Evolutionary conservation across 2,329 filamentous ascomycete species (phyloP).

Genomic region (Cladosporium austrohemisphaericum): DNA sequence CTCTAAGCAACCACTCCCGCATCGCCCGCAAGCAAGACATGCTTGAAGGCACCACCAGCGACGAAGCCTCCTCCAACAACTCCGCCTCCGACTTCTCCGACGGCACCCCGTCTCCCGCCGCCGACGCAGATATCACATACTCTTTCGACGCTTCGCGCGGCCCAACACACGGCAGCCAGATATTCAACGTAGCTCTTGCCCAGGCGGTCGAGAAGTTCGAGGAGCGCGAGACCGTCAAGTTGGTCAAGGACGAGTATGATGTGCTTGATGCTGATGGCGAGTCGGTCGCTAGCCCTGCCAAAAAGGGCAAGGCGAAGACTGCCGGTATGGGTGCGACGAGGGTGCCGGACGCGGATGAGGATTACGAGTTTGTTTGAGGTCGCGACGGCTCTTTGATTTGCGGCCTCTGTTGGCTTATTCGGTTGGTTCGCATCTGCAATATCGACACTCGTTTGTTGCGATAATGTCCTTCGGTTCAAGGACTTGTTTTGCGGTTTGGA

Average conservation of each 20-base stretch:
- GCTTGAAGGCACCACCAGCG: slow-evolving; percentile 31
- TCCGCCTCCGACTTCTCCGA: slow-evolving; percentile 39
- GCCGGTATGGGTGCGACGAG: slow-evolving; percentile 26
- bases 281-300: slow-evolving; percentile 29
- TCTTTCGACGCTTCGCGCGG: slow-evolving; percentile 51
- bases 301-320: slow-evolving; percentile 33
- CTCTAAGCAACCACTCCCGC: slow-evolving; percentile 10
- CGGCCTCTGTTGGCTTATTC: background rate
- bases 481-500: background rate
- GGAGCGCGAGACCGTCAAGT: slow-evolving; percentile 57
- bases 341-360: slow-evolving; percentile 30
- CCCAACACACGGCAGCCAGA: slow-evolving; percentile 53
- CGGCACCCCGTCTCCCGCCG: slow-evolving; percentile 41
- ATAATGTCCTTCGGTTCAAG: background rate
- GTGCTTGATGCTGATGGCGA: slow-evolving; percentile 42
- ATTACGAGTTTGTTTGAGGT: slow-evolving; percentile 35
- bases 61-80: slow-evolving; percentile 43
- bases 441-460: background rate
- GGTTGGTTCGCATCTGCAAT: background rate
- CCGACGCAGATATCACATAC: slow-evolving; percentile 50
- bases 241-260: slow-evolving; percentile 60
- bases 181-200: slow-evolving; percentile 54
- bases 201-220: slow-evolving; percentile 59
- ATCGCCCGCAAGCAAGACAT: slow-evolving; percentile 43
- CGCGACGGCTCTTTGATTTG: background rate